phyloP scores from a whole-genome alignment of 2,329 filamentous ascomycete genomes.

The Colletotrichum navitas region DNA sequence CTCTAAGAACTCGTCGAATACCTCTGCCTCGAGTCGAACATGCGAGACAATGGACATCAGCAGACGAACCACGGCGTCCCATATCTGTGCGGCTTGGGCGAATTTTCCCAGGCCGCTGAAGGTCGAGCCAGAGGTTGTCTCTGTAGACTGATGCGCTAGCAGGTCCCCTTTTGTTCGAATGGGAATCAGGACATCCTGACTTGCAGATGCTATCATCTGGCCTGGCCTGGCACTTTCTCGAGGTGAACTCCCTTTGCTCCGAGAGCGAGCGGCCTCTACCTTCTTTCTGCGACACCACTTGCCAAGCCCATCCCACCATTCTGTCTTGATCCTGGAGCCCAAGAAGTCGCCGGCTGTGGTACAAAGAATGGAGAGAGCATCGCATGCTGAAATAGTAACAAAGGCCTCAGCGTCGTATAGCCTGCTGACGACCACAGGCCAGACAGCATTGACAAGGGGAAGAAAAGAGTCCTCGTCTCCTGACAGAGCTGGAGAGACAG shows the following conservation, averaged over 20 bases:
- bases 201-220: not conserved
- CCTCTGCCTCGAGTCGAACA: conserved; percentile 74
- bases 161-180: conserved; percentile 45
- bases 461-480: conserved; percentile 86
- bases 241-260: conserved; percentile 6
- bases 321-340: conserved; percentile 77
- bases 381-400: conserved; percentile 77
- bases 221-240: conserved; percentile 7
- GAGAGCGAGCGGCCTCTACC: conserved; percentile 49
- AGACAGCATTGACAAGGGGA: conserved; percentile 89
- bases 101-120: conserved; percentile 66
- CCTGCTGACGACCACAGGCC: conserved; percentile 82
- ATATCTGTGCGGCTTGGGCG: conserved; percentile 71
- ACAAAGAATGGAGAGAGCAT: conserved; percentile 77
- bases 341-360: conserved; percentile 84
- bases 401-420: conserved; percentile 76
- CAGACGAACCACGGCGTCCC: conserved; percentile 72
- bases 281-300: conserved; percentile 62
- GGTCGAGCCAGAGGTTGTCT: not conserved
- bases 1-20: conserved; percentile 78
- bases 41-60: conserved; percentile 71
- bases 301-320: conserved; percentile 72
- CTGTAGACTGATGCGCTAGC: conserved; percentile 41
- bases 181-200: conserved; percentile 47
- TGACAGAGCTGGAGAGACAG: conserved; percentile 78